Conservation (phyloP, 495 filamentous ascomycete genomes). For the Sporormia fimetaria region DNA sequence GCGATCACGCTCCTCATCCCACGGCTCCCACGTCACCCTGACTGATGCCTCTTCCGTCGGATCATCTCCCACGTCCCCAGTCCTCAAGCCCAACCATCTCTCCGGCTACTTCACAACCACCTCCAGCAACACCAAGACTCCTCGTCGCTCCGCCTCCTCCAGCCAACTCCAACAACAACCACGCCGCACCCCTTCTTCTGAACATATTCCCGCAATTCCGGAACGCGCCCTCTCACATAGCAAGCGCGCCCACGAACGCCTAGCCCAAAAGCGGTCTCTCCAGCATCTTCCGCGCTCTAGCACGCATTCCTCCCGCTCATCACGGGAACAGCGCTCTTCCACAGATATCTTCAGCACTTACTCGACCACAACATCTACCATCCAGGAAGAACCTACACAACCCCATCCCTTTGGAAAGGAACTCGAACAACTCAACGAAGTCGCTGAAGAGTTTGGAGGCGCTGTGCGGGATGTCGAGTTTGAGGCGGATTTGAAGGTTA, state of each 20-base stretch:
- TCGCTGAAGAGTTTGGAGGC: constrained; percentile 75
- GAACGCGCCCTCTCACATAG: constrained; percentile 71
- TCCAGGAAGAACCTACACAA: constrained; percentile 26
- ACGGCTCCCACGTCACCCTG: constrained; percentile 51
- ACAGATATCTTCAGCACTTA: constrained; percentile 36
- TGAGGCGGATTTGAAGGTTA: constrained; percentile 42
- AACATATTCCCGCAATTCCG: constrained; percentile 41
- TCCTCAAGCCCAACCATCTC: constrained; percentile 69
- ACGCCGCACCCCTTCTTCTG: constrained; percentile 36
- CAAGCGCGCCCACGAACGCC: constrained; percentile 59
- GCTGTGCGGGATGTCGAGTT: constrained; percentile 37
- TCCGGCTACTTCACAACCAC: constrained; percentile 74
- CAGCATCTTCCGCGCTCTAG: constrained; percentile 39
- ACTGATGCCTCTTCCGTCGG: constrained; percentile 61
- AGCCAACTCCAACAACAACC: constrained; percentile 32
- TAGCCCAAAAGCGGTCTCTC: constrained; percentile 56
- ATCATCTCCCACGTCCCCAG: constrained; percentile 46
- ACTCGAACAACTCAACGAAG: constrained; percentile 61
- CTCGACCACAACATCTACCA: too few species aligned
- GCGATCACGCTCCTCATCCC: constrained; percentile 24
- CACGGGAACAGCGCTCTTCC: constrained; percentile 41
- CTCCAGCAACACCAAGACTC: constrained; percentile 32
- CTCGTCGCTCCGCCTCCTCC: constrained; percentile 32
- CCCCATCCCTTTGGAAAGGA: constrained; percentile 56
- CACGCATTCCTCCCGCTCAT: constrained; percentile 37